Base-by-base conservation (phyloP, 1,284 basidiomycete genomes). In the Trichosporon sp. region DNA sequence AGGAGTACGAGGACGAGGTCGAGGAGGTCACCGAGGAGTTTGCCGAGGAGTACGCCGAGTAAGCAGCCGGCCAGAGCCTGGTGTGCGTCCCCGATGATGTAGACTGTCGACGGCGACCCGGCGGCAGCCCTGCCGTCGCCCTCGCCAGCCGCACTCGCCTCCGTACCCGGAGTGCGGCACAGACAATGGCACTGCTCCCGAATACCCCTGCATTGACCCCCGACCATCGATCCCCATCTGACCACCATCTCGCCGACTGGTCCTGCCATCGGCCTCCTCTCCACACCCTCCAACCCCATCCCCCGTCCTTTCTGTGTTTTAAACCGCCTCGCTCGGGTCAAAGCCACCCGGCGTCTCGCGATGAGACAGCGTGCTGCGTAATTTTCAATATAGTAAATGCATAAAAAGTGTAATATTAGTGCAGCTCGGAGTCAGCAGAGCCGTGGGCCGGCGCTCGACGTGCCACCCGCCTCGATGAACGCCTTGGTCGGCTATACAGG, bases 1-100 rank as follows among this genome's bases (percentile, higher is more conserved):
- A 85, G 70, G 83, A 86, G 75, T 76, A 82, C 70, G 83, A 83
- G 79, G 83, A 83, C 69, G 82, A 83, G 56, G 27, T 32, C 27
- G 56, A 60, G 56, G 56, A 60, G 56, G 56, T 60, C 27, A n/a
- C 27, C 66, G 81, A 84, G 74, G 80, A 80, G 72, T 76, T 80
- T 64, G 71, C 73, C 42, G 68, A 78, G 62, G 81, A 77, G 68
- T 80, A 80, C 70, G 75, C 76, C 71, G 74, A 76, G 72, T 73
- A 75, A 73, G 60, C 12, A 6, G 8, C n/a, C 29, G 7, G 35
- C 12, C 32, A 7, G n/a, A n/a, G 21, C 15, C 34, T 68, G 66
- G 60, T 69, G 73, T 58, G 31, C 65, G 62, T 63, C 64, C 63
- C 68, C 51, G 65, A 60, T 51, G 65, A 63, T 58, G 66, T 65